These are phyloP conservation scores for Penicillium taxi DNA, from an alignment of 495 filamentous ascomycete species.

Conservation along the genomic window DNA sequence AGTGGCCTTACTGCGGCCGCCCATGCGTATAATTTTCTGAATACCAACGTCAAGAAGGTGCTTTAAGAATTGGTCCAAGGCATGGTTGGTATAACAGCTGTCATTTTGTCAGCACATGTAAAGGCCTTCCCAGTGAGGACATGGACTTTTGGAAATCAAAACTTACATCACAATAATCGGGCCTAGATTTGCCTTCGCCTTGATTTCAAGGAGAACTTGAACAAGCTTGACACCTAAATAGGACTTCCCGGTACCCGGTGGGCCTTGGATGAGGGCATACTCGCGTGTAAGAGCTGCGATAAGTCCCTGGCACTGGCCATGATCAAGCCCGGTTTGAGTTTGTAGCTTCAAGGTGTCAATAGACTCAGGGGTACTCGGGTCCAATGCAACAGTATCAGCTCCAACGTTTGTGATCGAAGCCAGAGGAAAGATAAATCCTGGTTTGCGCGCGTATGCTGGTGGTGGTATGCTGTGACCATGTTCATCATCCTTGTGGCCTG, in stretches of 20 bases:
- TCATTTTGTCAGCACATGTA: too few species aligned
- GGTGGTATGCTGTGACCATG: conserved; percentile 20
- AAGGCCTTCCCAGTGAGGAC: not conserved
- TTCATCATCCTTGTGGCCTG: too few species aligned
- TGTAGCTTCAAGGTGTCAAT: conserved; percentile 35
- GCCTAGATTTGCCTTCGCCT: not conserved
- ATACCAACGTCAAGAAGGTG: not conserved
- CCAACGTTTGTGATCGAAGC: conserved; percentile 35
- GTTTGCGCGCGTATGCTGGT: conserved; percentile 45
- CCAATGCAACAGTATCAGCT: conserved; percentile 19
- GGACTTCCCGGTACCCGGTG: conserved; percentile 10
- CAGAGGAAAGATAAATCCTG: conserved; percentile 48
- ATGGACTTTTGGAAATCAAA: not conserved
- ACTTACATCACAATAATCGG: conserved; percentile 1
- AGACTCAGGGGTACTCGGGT: conserved; percentile 23
- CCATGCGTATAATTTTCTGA: conserved; percentile 10
- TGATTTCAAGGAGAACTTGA: conserved; percentile 2
- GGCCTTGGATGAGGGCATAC: conserved; percentile 22
- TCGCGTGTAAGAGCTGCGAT: conserved; percentile 46
- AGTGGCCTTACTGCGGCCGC: conserved; percentile 7
- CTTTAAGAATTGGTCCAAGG: conserved; percentile 2
- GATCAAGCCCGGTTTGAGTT: conserved; percentile 46
- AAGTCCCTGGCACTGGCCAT: conserved; percentile 50
- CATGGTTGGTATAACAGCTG: conserved; percentile 7
- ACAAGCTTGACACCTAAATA: conserved; percentile 5